Conservation (phyloP, 495 filamentous ascomycete species). For the Tuber magnatum region DNA sequence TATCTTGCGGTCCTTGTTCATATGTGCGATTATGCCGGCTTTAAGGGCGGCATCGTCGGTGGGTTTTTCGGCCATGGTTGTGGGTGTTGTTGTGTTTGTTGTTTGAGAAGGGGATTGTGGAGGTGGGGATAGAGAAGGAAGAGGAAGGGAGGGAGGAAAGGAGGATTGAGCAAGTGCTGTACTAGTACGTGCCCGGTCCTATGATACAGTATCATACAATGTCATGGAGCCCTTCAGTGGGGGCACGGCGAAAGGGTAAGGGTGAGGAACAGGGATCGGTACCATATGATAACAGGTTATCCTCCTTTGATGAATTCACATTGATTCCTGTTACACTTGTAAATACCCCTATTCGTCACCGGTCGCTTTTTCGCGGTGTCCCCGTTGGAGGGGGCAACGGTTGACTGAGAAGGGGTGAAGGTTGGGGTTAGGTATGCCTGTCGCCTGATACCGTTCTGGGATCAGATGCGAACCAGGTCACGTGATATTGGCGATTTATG, state of each 20-base stretch:
- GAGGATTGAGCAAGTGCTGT: no score
- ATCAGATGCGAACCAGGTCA: neutral
- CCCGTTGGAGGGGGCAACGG: neutral
- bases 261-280: neutral
- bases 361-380: neutral
- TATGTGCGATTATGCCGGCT: conserved; percentile 61
- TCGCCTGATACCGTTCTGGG: neutral
- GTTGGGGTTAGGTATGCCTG: neutral
- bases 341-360: neutral
- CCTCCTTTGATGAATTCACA: neutral
- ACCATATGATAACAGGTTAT: neutral
- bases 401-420: neutral
- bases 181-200: neutral
- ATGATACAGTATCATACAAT: no score
- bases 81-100: neutral
- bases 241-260: neutral
- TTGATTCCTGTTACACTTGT: neutral
- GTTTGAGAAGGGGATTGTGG: neutral
- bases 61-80: neutral
- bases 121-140: neutral
- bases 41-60: conserved; percentile 46
- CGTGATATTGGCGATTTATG: neutral
- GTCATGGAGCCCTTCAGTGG: neutral
- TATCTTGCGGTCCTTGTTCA: conserved; percentile 64
- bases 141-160: no score